Base-by-base conservation (phyloP, 805 yeast species). In the Clavispora fructus region DNA sequence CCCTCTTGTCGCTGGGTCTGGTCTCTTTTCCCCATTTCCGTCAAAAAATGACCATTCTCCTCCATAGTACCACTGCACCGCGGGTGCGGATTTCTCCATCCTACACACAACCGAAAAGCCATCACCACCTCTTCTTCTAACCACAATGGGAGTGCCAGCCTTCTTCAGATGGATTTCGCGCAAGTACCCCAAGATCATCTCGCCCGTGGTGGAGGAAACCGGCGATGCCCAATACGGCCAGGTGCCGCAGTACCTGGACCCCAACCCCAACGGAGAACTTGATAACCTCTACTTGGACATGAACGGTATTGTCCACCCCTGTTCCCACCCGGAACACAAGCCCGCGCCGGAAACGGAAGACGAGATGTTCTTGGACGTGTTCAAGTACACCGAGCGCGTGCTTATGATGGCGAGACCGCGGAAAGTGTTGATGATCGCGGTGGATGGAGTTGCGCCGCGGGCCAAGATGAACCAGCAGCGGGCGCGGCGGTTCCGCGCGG, bases 301-400 rank as follows among this genome's bases (percentile, higher is more conserved):
- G 99, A 94, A 94, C 63, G 99, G 98, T 72, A 94, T 94, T 60
- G 99, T 94, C 5, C 99, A 94, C 71, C 99, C 99, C 1, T 94
- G 98, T 73, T 85, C 97, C 2, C 99, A 94, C 65, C 99, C 99
- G 0, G 99, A 92, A 60, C 87, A 92, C 55, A 85, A 85, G 55
- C 96, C 97, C 0, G 85, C 99, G 0, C 99, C 99, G 11, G 95
- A 83, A 56, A 90, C 92, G 0, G 99, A 94, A 60, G 96, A 90
- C 50, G 97, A 94, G 60, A 94, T 94, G 99, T 82, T 94, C 73
- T 66, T 91, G 47, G 98, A 92, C 40, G 85, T 94, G 26, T 94
- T 94, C 69, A 83, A 82, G 56, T 94, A 94, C 62, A 94, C 99
- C 0, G 95, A 94, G 54, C 75, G 96, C 40, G 97, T 94, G 7